Evolutionary conservation across 352 stramenopile species (phyloP), one percentile per base, ranked within the genome.

Genomic region (Phytophthora macrochlamydospora): DNA sequence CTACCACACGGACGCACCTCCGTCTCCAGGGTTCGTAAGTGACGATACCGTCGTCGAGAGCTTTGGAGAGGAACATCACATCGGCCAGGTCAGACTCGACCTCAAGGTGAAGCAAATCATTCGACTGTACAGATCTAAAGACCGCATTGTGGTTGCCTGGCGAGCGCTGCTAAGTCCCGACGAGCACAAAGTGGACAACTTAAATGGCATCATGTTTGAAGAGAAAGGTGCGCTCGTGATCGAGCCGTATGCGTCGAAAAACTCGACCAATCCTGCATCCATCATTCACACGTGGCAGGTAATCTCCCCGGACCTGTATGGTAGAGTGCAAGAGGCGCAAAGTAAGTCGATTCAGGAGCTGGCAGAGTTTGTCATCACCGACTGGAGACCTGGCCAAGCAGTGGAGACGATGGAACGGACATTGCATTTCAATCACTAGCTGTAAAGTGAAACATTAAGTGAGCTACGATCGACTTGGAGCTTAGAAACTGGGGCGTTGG

Each of bases 211-310:
- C 9, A 67, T 71, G 33, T 89, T 87, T 54, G 68, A 73, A 29
- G 82, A 91, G 58, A 76, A 77, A 44, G 82, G 82, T 3, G 85
- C 81, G 29, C 77, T 89, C n/a, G 69, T 91, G 51, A 72, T 89
- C 42, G 72, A 81, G 49, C 71, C 69, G 11, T 60, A 57, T 4
- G 28, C 52, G 14, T 18, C 33, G 37, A 0, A 31, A 2, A 14
- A 31, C 32, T 12, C 46, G 18, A 24, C 18, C 18, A 24, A 59
- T 6, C 54, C 61, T 32, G 62, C 62, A 38, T 61, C 73, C 0
- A 24, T 80, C 12, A 44, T 84, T 42, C 73, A 76, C 62, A 81
- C 76, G 30, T 84, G 73, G 62, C 76, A 76, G 59, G 69, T 71
- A 24, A 59, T 78, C 37, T 81, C 73, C 14, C 73, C 73, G 2